Conservation (phyloP, 148 eudicot species). For the Limonium bicolor region DNA sequence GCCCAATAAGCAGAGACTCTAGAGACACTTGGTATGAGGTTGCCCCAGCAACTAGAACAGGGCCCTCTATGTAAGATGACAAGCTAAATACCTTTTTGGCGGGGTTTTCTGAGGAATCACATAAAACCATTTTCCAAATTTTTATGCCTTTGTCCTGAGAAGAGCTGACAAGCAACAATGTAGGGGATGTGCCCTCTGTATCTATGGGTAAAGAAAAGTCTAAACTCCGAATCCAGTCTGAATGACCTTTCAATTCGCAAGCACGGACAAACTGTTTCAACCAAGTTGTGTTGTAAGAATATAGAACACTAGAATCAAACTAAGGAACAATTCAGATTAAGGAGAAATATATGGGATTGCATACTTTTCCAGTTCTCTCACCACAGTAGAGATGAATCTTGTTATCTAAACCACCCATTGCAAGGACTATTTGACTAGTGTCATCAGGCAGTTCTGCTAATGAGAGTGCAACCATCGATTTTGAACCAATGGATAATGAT, state of each 20-base stretch:
- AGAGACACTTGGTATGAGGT: conserved; percentile 65
- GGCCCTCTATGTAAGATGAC: conserved; percentile 90
- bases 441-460: conserved; percentile 63
- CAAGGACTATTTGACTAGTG: conserved; percentile 42
- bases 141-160: conserved; percentile 86
- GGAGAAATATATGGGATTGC: no score
- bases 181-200: conserved; percentile 25
- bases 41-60: conserved; percentile 50
- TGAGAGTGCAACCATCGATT: conserved; percentile 86
- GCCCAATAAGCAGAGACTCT: conserved; percentile 92
- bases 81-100: conserved; percentile 34
- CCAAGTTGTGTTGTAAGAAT: neutral
- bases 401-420: conserved; percentile 91
- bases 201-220: conserved; percentile 80
- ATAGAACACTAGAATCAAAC: neutral
- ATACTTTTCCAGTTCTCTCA: conserved; percentile 66
- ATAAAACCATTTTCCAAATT: conserved; percentile 57
- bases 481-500: conserved; percentile 47
- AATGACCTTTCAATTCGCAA: conserved; percentile 90
- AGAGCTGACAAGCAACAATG: conserved; percentile 68
- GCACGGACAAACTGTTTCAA: conserved; percentile 55
- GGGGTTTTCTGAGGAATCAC: conserved; percentile 22
- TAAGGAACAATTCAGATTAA: no score
- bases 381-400: conserved; percentile 89
- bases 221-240: conserved; percentile 90